Base-by-base conservation (phyloP, 1,139 yeast genomes). In the Meyerozyma carpophila region DNA sequence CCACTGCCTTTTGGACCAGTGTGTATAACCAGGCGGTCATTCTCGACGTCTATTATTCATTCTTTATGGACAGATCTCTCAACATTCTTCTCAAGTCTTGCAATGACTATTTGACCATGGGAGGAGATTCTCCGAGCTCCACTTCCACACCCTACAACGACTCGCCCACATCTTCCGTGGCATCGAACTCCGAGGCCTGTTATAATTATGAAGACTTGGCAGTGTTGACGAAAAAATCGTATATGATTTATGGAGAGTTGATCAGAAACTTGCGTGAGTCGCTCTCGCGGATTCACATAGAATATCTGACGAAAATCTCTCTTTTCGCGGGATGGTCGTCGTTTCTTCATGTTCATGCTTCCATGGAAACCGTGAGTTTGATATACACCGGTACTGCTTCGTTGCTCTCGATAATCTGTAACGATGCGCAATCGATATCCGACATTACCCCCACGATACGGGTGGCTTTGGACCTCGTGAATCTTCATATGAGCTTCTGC, bases 31-130 rank as follows among this genome's bases (percentile, higher is more conserved):
- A 62, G 37, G 57, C 65, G 28, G 55, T 55, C 14, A 51, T 57
- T 9, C 48, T 62, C 29, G 56, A 59, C 20, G 56, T 66, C 6
- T 67, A 64, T 45, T 67, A 62, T 47, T 56, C 62, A 2, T 70
- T 68, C 45, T 63, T 70, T 46, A 59, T 70, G 55, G 76, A 70
- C 45, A 60, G 70, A 40, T 59, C 73, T 0, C 55, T 70, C 38
- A 70, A 66, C 43, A 58, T 67, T 3, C 49, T 71, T 13, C 51
- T 70, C 38, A 63, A 61, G 26, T 54, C 54, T 7, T 58, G 64
- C 34, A 58, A 59, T 32, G 56, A 55, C 13, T 57, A 61, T 10
- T 48, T 62, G 32, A 47, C 52, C 26, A 18, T 20, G n/a, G 24
- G 53, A 55, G 39, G 58, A 53, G 40, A 48, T 45, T 20, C 48